Base-by-base conservation (phyloP, 2,329 filamentous ascomycete species). In the Myriosclerotinia scirpicola region DNA sequence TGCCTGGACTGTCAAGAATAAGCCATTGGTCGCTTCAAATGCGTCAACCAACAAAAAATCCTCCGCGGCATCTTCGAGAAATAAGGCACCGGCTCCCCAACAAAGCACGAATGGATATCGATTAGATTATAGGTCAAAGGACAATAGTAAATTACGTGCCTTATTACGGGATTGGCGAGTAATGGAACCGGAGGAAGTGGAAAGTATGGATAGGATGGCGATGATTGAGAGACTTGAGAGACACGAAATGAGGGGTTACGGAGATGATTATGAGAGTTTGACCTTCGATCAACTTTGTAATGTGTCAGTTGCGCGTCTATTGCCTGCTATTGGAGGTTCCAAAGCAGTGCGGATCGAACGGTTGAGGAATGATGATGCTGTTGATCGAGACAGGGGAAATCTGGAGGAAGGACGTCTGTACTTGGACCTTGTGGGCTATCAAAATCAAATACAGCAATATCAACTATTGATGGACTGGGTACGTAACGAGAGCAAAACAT, bases 131-230 rank as follows among this genome's bases (percentile, higher is more conserved):
- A 40, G 36, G 8, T 40, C n/a, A 55, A 55, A 55, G 3, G 36
- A 55, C 11, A 26, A 22, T 40, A 40, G 54, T 55, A 55, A 55
- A 26, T 22, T 55, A 5, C 22, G 54, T 1, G n/a, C 54, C 22
- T 40, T 55, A n/a, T 26, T 55, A 17, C 11, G 34, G 12, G 54
- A 55, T 26, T 55, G 54, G 54, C 36, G 54, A 40, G 54, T 55
- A 22, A 55, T 55, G 36, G 12, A 40, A n/a, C 36, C 54, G 12
- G 5, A 55, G 6, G 54, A 55, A 36, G 36, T 55, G 54, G 54
- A 55, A 1, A 40, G 54, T 17, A 55, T 55, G 54, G 36, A 40
- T 22, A 55, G 34, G n/a, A 40, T 26, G 54, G 20, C 54, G 12
- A 40, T 55, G 54, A 11, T 55, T 5, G 54, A 40, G 36, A 55